A percentile compares a stretch with the other conserved stretches of the same genome.
Evolutionary conservation across 495 filamentous ascomycete genomes (phyloP).

Genomic region (Extremus antarcticus): DNA sequence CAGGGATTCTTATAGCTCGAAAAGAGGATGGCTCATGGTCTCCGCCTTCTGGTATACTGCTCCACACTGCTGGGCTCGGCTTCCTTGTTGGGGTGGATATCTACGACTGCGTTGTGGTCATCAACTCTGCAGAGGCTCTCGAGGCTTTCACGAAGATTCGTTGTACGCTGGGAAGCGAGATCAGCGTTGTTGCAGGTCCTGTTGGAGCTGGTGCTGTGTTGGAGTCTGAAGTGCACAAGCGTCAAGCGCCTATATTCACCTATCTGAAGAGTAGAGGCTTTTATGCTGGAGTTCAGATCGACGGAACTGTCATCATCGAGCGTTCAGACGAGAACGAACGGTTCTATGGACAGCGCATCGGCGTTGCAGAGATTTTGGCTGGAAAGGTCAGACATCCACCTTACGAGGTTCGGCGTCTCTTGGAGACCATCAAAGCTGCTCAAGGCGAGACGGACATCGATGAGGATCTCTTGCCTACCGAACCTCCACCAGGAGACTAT

Average conservation of each 20-base stretch:
- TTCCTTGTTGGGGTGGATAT: slow-evolving; percentile 85
- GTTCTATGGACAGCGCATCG: slow-evolving; percentile 65
- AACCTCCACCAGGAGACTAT: slow-evolving; percentile 65
- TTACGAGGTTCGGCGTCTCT: slow-evolving; percentile 49
- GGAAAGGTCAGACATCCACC: slow-evolving; percentile 65
- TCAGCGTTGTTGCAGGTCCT: slow-evolving; percentile 67
- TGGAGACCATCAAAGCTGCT: slow-evolving; percentile 73
- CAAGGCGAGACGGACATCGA: slow-evolving; percentile 70
- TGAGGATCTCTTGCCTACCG: slow-evolving; percentile 40
- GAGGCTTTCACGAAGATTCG: slow-evolving; percentile 69
- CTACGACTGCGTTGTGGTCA: slow-evolving; percentile 85
- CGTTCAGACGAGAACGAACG: slow-evolving; percentile 80
- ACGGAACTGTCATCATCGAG: slow-evolving; percentile 77
- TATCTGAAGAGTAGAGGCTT: slow-evolving; percentile 83
- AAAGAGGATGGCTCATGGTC: slow-evolving; percentile 79
- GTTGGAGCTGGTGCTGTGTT: slow-evolving; percentile 62
- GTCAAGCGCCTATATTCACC: slow-evolving; percentile 66
- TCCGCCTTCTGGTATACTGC: slow-evolving; percentile 73
- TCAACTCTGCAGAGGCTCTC: slow-evolving; percentile 71
- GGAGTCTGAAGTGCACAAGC: slow-evolving; percentile 62
- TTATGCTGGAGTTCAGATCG: slow-evolving; percentile 69
- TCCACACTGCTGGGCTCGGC: slow-evolving; percentile 78
- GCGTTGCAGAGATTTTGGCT: slow-evolving; percentile 69
- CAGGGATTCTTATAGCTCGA: slow-evolving; percentile 69
- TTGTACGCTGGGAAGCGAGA: slow-evolving; percentile 66